Base-by-base conservation (phyloP, 345 rosid species). In the Turritis glabra region DNA sequence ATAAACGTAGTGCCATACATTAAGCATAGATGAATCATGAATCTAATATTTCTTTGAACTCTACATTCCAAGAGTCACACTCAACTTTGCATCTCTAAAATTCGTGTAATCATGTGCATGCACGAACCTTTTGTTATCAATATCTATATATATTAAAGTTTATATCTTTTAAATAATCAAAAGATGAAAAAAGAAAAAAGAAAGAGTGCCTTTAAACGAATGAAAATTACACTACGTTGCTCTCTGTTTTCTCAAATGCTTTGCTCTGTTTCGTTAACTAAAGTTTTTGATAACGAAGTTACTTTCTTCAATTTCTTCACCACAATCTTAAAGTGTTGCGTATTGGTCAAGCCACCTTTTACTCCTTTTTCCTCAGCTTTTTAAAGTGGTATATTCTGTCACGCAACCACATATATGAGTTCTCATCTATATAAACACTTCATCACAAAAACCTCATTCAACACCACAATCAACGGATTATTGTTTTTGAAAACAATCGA, bases 81-180 rank as follows among this genome's bases (percentile, higher is more conserved):
- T 76, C 75, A 25, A 76, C 59, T 69, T 76, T 70, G 71, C 80
- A 62, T 53, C 66, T 76, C 64, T 23, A 41, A 17, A 22, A 5
- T 30, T 40, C 35, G 37, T 40, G 47, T 37, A 35, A 57, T 17
- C 25, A n/a, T 22, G 50, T 61, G 56, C 70, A 69, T 53, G 74
- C 79, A 76, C 58, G 63, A 68, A 74, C 54, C 64, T 69, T 76
- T 68, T 43, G 23, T 9, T 33, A 57, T 41, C 75, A 60, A 58
- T 61, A 32, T 69, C 70, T 33, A 41, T 52, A 30, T 32, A 61
- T 53, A 18, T 38, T 68, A 53, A 69, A 61, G 40, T 51, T 21
- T 67, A 21, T 58, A 55, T 38, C 29, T 26, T 52, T 69, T 5
- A 1, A 29, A 19, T 47, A 25, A 10, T 51, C 4, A 57, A 21